Evolutionary conservation across 2,329 filamentous ascomycete species (phyloP), one percentile per base, ranked within the genome.

Genomic region (Xylariales sp.): DNA sequence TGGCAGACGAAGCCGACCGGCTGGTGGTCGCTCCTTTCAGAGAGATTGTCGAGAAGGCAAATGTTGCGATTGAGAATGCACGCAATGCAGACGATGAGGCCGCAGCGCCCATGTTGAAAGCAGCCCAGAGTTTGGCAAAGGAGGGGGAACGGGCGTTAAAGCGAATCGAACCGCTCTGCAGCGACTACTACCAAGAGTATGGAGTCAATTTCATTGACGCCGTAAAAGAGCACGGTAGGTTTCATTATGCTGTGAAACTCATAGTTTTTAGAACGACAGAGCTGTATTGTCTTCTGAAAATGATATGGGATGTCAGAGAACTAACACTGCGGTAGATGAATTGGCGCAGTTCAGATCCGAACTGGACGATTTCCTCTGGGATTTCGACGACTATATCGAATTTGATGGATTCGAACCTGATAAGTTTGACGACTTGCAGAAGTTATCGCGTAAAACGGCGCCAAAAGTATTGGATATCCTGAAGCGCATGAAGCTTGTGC

Each of bases 361-460:
- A 39, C 58, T 79, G 28, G 69, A 64, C 41, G 65, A 72, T 32
- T 49, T 76, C 17, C 55, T 78, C 6, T 79, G 73, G 66, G 74
- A 73, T 36, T 77, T 79, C 46, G 75, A 79, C 39, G 74, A 78
- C 37, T 76, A 62, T 45, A 55, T 70, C 43, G 69, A 74, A 34
- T 47, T 57, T 12, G 67, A 72, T 23, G 62, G 62, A 17, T 78
- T 78, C 43, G 70, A 77, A n/a, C 53, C 59, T 18, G 62, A 61
- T 14, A 72, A 70, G 43, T 78, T 70, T 38, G 53, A 60, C 14
- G 64, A 72, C 45, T 57, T 78, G 4, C 69, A 71, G 48, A 62
- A 63, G 25, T 49, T 66, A 5, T 71, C 70, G 13, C 65, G 72
- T 38, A 67, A 66, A 35, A 64, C 67, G 1, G 72, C 73, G 2